Evolutionary conservation across 176 grass and related monocot genomes (phyloP).

Genomic region (Lolium multiflorum): DNA sequence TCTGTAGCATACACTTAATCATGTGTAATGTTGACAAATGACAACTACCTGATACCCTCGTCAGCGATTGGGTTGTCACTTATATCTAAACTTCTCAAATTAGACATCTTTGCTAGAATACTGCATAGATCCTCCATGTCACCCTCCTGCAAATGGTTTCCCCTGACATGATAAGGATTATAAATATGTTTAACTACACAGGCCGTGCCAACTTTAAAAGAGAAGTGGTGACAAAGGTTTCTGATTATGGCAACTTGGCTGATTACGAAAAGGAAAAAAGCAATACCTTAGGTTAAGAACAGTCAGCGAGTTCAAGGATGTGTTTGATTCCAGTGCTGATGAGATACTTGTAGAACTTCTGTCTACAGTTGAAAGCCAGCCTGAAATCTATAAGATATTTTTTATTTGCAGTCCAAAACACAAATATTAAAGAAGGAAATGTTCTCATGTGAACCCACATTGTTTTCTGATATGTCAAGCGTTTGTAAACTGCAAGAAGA

Average conservation of each 20-base stretch:
- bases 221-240: slow-evolving; percentile 10
- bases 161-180: slow-evolving; percentile 57
- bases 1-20: background rate
- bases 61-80: slow-evolving; percentile 86
- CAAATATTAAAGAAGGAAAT: slow-evolving; percentile 6
- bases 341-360: slow-evolving; percentile 34
- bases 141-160: slow-evolving; percentile 67
- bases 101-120: slow-evolving; percentile 76
- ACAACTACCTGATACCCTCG: slow-evolving; percentile 76
- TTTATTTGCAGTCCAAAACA: slow-evolving; percentile 1
- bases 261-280: background rate
- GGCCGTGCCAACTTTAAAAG: slow-evolving; percentile 22
- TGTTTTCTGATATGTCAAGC: slow-evolving; percentile 64
- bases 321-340: slow-evolving; percentile 42
- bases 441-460: slow-evolving; percentile 52
- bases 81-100: slow-evolving; percentile 81
- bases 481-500: slow-evolving; percentile 49
- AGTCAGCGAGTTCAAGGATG: slow-evolving; percentile 48
- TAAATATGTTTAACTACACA: slow-evolving; percentile 16
- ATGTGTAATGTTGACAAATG: slow-evolving; percentile 32
- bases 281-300: slow-evolving; percentile 63
- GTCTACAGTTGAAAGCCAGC: slow-evolving; percentile 40
- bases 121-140: slow-evolving; percentile 76
- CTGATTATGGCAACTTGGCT: background rate
- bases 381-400: slow-evolving; percentile 49